Evolutionary conservation across 2,329 filamentous ascomycete genomes (phyloP).

Genomic region (Beauveria rudraprayagi): DNA sequence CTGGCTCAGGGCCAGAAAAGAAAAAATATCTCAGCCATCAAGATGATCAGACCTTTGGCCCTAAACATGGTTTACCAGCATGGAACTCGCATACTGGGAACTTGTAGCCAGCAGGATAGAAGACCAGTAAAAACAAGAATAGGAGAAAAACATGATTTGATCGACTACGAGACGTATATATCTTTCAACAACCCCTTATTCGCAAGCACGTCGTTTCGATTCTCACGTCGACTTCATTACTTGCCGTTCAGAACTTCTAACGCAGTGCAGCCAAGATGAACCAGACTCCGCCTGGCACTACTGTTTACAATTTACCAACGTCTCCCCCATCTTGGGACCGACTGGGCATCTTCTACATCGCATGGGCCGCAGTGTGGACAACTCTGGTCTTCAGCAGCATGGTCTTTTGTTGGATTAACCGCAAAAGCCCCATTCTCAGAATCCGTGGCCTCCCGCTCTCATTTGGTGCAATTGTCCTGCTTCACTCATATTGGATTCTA

Average conservation of each 20-base stretch:
- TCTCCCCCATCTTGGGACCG: slow-evolving; percentile 20
- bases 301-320: slow-evolving; percentile 23
- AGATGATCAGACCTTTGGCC: neutral
- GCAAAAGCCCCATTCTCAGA: slow-evolving; percentile 28
- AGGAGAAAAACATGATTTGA: neutral
- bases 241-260: neutral
- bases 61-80: neutral
- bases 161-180: neutral
- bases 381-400: slow-evolving; percentile 26
- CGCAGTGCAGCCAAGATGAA: neutral
- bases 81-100: neutral
- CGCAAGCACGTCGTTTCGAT: neutral
- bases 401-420: slow-evolving; percentile 25
- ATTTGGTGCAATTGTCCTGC: slow-evolving; percentile 27
- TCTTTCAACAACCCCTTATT: neutral
- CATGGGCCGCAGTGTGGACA: slow-evolving; percentile 22
- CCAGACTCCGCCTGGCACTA: slow-evolving; percentile 13
- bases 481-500: slow-evolving; percentile 31
- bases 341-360: slow-evolving; percentile 23
- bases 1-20: neutral
- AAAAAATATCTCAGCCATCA: slow-evolving; percentile 3
- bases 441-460: slow-evolving; percentile 30
- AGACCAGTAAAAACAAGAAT: neutral
- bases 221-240: neutral
- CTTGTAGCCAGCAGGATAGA: neutral